Conservation (phyloP, 768 basidiomycete genomes). For the Leucocoprinus sp. region DNA sequence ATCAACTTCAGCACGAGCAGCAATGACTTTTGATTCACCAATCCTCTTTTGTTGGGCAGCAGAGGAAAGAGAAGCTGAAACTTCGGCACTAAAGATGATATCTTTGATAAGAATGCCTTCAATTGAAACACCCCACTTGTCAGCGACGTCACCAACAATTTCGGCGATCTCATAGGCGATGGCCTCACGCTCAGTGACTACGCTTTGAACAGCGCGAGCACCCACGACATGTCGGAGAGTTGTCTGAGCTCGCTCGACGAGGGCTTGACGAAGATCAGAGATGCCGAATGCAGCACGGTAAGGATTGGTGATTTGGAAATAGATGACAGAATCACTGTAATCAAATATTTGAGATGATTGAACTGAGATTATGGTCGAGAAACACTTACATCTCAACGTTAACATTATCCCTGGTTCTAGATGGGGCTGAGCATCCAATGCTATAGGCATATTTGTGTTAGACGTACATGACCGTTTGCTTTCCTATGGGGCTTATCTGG, state of each 20-base stretch:
- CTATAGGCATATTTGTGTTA: not conserved
- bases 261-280: constrained; percentile 77
- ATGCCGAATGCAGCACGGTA: constrained; percentile 96
- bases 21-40: constrained; percentile 94
- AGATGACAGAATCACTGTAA: constrained; percentile 81
- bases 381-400: constrained; percentile 83
- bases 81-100: constrained; percentile 86
- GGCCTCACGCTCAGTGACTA: constrained; percentile 95
- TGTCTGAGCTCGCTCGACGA: constrained; percentile 83
- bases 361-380: constrained; percentile 1
- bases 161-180: constrained; percentile 96
- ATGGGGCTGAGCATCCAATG: constrained; percentile 11
- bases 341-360: constrained; percentile 2
- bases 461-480: constrained; percentile 73
- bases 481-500: constrained; percentile 82
- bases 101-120: constrained; percentile 95
- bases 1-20: constrained; percentile 93
- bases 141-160: constrained; percentile 86
- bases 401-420: constrained; percentile 86
- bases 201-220: constrained; percentile 87
- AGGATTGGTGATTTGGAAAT: constrained; percentile 84
- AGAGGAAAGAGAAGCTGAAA: constrained; percentile 85
- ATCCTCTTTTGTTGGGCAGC: constrained; percentile 97
- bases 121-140: constrained; percentile 96
- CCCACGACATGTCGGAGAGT: constrained; percentile 97